Base-by-base conservation (phyloP, 2,329 filamentous ascomycete species). In the Metarhizium guizhouense region DNA sequence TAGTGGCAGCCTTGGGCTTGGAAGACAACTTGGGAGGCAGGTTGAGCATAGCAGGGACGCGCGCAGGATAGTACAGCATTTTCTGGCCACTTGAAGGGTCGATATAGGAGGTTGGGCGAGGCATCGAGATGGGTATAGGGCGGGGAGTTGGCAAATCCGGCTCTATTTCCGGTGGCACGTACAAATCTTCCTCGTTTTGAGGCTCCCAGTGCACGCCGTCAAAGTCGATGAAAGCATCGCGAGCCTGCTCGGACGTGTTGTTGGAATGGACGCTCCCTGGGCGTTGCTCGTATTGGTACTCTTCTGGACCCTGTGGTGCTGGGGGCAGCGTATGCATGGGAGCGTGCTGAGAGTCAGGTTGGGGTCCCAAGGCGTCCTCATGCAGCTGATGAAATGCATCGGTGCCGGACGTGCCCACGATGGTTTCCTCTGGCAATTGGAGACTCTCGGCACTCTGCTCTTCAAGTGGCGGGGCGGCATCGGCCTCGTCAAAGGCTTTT, bases 61-160 rank as follows among this genome's bases (percentile, higher is more conserved):
- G 92, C 3, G 94, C 94, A 14, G 94, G 94, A 68, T 99, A 99
- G 71, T 87, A 97, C 10, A 96, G 83, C 89, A 97, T 96, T 62
- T 85, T 78, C 61, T 93, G 84, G 4, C 84, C 86, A 1, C 86
- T 86, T 30, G 79, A 75, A 2, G 83, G 82, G 64, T 85, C 78
- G 64, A 82, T 72, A 67, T 84, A 86, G 1, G 83, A 83, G 58
- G 80, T 77, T 11, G 82, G 78, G 18, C 73, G 70, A 2, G 70
- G 66, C 60, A 68, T 66, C 18, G 51, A 53, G 13, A 58, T 52
- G 14, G 66, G 59, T 3, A 61, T 59, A 40, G 62, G 63, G 34
- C 56, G 68, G 34, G 58, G 68, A 49, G 60, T 67, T 58, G 61
- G 60, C n/a, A 62, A 40, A 16, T 59, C 55, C 14, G 58, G 50